Conservation (phyloP, 2,329 filamentous ascomycete species). For the Colletotrichum australisinense region DNA sequence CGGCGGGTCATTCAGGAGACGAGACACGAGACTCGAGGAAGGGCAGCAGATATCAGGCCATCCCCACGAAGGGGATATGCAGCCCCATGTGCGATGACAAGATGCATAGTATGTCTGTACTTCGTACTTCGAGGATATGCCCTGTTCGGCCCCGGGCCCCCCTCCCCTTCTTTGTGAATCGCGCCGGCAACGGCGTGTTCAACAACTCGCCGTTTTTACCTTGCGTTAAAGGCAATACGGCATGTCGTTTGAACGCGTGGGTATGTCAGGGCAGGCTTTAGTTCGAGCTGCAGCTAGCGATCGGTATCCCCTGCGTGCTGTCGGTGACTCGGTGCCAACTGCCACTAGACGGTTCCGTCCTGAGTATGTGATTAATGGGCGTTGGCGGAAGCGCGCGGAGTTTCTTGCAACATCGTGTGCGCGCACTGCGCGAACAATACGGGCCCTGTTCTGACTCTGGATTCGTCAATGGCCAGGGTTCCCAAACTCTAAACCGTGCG, state of each 20-base stretch:
- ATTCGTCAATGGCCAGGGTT: neutral
- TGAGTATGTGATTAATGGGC: neutral
- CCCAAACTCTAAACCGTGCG: conserved; percentile 26
- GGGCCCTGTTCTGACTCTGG: neutral
- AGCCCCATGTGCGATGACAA: neutral
- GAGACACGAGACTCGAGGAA: conserved; percentile 1
- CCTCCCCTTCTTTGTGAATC: neutral
- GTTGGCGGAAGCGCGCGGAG: conserved; percentile 8
- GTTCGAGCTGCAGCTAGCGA: conserved; percentile 20
- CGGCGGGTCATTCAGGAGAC: conserved; percentile 3
- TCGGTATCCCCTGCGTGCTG: conserved; percentile 8
- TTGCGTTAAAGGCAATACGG: neutral
- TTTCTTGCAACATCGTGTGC: conserved; percentile 1
- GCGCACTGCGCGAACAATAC: neutral
- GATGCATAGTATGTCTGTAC: neutral
- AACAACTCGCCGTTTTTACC: neutral
- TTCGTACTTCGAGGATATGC: neutral
- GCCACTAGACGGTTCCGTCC: neutral
- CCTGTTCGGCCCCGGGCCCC: neutral
- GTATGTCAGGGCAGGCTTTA: neutral
- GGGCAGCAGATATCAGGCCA: neutral
- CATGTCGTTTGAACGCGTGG: conserved; percentile 9
- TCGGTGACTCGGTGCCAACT: conserved; percentile 16
- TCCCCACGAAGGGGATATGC: neutral
- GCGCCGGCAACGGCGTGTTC: neutral